A percentile compares a stretch with the other conserved stretches of the same genome.
phyloP scores from a whole-genome alignment of 805 yeast genomes.

The Ogataea pini region DNA sequence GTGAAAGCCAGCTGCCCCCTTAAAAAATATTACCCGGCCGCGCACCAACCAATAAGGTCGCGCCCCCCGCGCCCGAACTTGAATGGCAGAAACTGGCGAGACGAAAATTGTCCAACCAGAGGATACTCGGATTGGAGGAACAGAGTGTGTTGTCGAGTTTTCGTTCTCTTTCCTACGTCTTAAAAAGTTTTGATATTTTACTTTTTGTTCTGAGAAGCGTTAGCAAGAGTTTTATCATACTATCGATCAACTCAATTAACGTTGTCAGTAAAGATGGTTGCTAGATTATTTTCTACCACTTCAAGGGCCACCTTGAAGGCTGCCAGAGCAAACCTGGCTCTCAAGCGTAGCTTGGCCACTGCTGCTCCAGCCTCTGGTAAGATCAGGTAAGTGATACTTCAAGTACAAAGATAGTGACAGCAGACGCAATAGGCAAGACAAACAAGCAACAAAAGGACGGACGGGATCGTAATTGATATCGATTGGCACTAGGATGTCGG shows the following conservation, averaged over 20 bases:
- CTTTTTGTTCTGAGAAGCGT: not conserved
- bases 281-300: conserved; percentile 61
- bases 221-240: conserved; percentile 8
- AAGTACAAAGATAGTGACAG: not conserved
- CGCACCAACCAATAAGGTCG: conserved; percentile 4
- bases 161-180: conserved; percentile 14
- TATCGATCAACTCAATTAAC: conserved; percentile 18
- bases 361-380: conserved; percentile 79
- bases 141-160: conserved; percentile 22
- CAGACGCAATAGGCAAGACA: not conserved
- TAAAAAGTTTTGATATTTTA: conserved; percentile 1
- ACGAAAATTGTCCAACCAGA: conserved; percentile 9
- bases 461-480: not conserved
- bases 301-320: conserved; percentile 88
- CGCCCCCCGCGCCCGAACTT: conserved; percentile 7
- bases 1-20: conserved; percentile 7
- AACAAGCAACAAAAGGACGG: not conserved
- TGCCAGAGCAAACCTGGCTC: conserved; percentile 78
- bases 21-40: conserved; percentile 6
- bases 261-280: conserved; percentile 35
- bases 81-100: conserved; percentile 7
- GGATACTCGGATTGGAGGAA: conserved; percentile 11
- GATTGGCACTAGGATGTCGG: not conserved
- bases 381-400: conserved; percentile 67
- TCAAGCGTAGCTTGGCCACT: conserved; percentile 76